These are phyloP conservation scores for Delphinella strobiligena DNA, from an alignment of 2,329 filamentous ascomycete genomes.

Conservation along the genomic window DNA sequence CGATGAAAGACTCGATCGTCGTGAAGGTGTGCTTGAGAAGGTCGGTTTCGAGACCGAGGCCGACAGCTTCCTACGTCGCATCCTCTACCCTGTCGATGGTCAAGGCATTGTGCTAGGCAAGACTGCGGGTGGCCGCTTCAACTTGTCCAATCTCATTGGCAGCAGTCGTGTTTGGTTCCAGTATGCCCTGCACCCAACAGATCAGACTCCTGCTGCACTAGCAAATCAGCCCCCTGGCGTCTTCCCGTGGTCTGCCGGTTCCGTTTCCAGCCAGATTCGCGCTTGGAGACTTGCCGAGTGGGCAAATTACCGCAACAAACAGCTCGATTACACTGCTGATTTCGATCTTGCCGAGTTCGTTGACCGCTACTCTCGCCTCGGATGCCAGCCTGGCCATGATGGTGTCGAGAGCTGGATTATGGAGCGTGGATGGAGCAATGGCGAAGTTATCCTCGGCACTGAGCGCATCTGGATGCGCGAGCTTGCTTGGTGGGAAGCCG, in stretches of 20 bases:
- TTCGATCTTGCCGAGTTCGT: slow-evolving; percentile 91
- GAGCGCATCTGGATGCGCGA: slow-evolving; percentile 96
- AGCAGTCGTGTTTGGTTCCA: slow-evolving; percentile 95
- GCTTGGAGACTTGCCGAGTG: slow-evolving; percentile 92
- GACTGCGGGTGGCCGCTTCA: slow-evolving; percentile 64
- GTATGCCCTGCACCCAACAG: slow-evolving; percentile 79
- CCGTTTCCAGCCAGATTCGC: slow-evolving; percentile 83
- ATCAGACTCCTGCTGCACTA: slow-evolving; percentile 65
- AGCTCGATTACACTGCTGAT: slow-evolving; percentile 90
- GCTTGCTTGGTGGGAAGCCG: slow-evolving; percentile 91
- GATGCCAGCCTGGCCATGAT: slow-evolving; percentile 80
- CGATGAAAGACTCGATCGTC: slow-evolving; percentile 67
- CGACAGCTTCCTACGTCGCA: slow-evolving; percentile 67
- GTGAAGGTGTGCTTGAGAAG: slow-evolving; percentile 76
- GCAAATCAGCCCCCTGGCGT: slow-evolving; percentile 59
- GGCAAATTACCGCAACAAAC: slow-evolving; percentile 85
- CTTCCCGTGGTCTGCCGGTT: slow-evolving; percentile 86
- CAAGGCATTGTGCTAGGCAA: slow-evolving; percentile 73
- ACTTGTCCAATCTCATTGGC: slow-evolving; percentile 59
- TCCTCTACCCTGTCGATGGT: slow-evolving; percentile 67
- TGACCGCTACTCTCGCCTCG: slow-evolving; percentile 67
- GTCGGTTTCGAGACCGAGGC: slow-evolving; percentile 70
- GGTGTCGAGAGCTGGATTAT: slow-evolving; percentile 90
- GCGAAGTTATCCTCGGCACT: slow-evolving; percentile 80
- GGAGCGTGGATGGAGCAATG: slow-evolving; percentile 95